These are phyloP conservation scores for Ormosia semicastrata DNA, from an alignment of 306 rosid genomes.

Conservation along the genomic window DNA sequence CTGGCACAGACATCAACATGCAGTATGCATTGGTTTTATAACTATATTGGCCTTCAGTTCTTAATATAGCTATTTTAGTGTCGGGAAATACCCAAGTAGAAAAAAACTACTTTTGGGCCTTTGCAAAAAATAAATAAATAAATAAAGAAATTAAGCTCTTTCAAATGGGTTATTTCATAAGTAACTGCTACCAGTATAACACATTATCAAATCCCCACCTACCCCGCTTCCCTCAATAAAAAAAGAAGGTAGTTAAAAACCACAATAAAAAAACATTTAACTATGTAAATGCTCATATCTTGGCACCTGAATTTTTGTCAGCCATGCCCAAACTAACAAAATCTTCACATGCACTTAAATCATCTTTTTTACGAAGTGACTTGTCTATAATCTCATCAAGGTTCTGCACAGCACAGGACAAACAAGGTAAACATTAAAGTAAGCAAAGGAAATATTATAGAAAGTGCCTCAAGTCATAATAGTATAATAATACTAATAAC, in stretches of 20 bases:
- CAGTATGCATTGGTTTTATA: not conserved
- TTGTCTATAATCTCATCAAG: constrained; percentile 86
- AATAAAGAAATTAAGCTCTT: not conserved
- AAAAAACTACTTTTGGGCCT: not conserved
- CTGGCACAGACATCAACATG: not conserved
- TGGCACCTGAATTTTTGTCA: constrained; percentile 83
- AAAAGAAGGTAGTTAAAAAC: not conserved
- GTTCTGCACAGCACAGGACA: constrained; percentile 57
- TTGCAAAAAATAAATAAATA: not conserved
- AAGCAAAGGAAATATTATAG: not conserved
- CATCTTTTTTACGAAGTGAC: constrained; percentile 74
- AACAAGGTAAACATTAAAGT: constrained; percentile 14
- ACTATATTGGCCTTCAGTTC: not conserved
- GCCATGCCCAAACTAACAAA: constrained; percentile 82
- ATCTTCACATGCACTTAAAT: constrained; percentile 75
- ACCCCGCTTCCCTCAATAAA: not conserved
- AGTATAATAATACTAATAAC: not conserved
- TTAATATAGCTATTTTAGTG: not conserved
- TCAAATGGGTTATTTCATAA: not conserved
- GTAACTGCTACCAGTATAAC: not conserved
- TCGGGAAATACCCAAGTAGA: not conserved
- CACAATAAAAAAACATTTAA: not conserved
- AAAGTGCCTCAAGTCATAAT: constrained; percentile 4
- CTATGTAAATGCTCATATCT: constrained; percentile 19
- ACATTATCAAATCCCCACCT: not conserved